Percentiles rank a stretch among this genome's conserved stretches.
These are phyloP conservation scores for Echeveria elegans DNA, from an alignment of 164 flowering plant genomes.

Conservation along the genomic window DNA sequence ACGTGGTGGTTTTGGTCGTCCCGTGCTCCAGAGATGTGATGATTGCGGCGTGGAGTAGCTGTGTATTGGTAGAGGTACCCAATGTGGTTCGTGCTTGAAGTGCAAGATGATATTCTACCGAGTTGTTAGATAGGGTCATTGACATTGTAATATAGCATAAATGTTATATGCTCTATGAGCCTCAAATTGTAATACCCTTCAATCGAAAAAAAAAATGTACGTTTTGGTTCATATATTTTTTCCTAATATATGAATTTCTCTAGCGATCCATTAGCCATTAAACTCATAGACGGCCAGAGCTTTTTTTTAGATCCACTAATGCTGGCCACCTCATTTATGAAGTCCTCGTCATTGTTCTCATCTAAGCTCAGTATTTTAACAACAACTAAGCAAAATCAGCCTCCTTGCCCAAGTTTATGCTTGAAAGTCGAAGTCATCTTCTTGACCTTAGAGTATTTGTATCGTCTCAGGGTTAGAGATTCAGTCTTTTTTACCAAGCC, in stretches of 20 bases:
- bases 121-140: no score
- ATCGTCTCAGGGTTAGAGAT: slow-evolving; percentile 2
- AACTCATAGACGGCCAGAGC: slow-evolving; percentile 8
- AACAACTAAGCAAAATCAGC: not conserved
- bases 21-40: no score
- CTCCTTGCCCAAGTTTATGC: slow-evolving; percentile 7
- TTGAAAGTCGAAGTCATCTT: not conserved
- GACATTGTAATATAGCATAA: no score
- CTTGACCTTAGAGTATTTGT: not conserved
- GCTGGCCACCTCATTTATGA: slow-evolving; percentile 1
- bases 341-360: not conserved
- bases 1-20: no score
- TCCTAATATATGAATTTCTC: slow-evolving; percentile 13
- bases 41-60: no score
- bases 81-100: no score
- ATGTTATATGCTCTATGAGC: no score
- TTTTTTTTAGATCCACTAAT: slow-evolving; percentile 4
- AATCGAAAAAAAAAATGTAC: no score
- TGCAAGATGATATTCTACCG: no score
- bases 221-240: not conserved
- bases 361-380: not conserved
- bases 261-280: slow-evolving; percentile 1
- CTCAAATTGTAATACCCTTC: no score
- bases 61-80: no score
- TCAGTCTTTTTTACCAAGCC: not conserved